Evolutionary conservation across 495 filamentous ascomycete species (phyloP).

Genomic region (Penicillium diatomitis): DNA sequence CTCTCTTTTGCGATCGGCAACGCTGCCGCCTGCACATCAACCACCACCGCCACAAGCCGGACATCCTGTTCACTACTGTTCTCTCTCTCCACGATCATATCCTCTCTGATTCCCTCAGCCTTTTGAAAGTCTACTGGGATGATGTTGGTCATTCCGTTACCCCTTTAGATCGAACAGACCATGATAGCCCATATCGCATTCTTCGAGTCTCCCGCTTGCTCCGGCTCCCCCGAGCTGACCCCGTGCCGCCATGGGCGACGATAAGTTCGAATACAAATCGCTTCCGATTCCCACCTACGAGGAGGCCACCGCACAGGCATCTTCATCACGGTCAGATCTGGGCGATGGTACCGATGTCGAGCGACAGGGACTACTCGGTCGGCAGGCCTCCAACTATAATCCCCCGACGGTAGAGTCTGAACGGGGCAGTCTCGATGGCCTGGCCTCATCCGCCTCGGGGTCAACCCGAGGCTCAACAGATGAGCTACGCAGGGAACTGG

Average conservation of each 20-base stretch:
- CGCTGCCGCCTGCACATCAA: slow-evolving; percentile 1
- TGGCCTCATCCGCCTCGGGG: slow-evolving; percentile 32
- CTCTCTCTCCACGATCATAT: slow-evolving; percentile 1
- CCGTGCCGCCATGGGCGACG: slow-evolving; percentile 43
- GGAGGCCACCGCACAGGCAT: slow-evolving; percentile 64
- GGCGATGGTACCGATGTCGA: slow-evolving; percentile 51
- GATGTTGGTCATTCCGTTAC: slow-evolving; percentile 29
- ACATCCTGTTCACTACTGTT: background rate
- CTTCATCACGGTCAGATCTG: slow-evolving; percentile 56
- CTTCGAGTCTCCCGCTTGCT: slow-evolving; percentile 22
- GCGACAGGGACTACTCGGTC: slow-evolving; percentile 48
- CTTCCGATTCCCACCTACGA: slow-evolving; percentile 93
- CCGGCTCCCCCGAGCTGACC: slow-evolving; percentile 28
- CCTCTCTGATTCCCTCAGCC: slow-evolving; percentile 2
- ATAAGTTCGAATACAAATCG: slow-evolving; percentile 53
- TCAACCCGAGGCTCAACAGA: slow-evolving; percentile 45
- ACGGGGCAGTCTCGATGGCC: slow-evolving; percentile 51
- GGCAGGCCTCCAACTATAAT: slow-evolving; percentile 46
- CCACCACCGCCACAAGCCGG: background rate
- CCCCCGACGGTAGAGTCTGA: slow-evolving; percentile 67
- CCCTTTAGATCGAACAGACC: slow-evolving; percentile 23
- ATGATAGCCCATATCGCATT: slow-evolving; percentile 32
- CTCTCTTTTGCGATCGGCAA: background rate
- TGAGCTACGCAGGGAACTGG: slow-evolving; percentile 65
- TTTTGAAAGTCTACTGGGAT: slow-evolving; percentile 9